Evolutionary conservation across 2,329 filamentous ascomycete genomes (phyloP).

Genomic region (Phymatotrichopsis omnivora): DNA sequence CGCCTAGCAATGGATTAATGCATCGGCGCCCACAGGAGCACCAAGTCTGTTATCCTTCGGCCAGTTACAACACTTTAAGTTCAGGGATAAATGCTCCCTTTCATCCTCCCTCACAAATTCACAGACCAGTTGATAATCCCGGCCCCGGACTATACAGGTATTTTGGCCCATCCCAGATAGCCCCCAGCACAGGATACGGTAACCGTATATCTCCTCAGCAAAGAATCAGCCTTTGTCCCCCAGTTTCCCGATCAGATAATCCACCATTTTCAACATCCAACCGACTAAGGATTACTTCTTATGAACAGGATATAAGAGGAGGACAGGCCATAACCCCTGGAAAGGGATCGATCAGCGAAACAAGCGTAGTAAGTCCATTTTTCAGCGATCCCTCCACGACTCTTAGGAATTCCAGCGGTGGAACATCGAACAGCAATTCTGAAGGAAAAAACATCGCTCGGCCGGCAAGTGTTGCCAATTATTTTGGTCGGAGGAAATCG

Average conservation of each 20-base stretch:
- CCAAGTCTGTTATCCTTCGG: too few species aligned
- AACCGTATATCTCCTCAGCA: constrained; percentile 1
- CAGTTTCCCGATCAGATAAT: constrained; percentile 3
- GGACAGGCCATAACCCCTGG: constrained; percentile 1
- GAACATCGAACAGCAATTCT: too few species aligned
- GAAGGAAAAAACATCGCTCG: too few species aligned
- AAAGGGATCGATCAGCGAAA: background rate
- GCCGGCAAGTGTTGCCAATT: constrained; percentile 16
- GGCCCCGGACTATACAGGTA: too few species aligned
- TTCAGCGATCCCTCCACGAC: constrained; percentile 4
- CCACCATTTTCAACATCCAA: constrained; percentile 1
- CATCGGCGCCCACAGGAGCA: too few species aligned
- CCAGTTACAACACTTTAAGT: too few species aligned
- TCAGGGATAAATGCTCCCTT: too few species aligned
- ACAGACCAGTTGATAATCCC: too few species aligned
- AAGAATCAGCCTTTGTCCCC: background rate
- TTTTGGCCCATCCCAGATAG: too few species aligned
- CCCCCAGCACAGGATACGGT: constrained; percentile 7
- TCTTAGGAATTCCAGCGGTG: background rate
- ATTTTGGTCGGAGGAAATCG: constrained; percentile 2
- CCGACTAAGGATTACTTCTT: background rate
- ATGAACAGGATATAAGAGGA: constrained; percentile 4
- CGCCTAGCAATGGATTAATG: too few species aligned
- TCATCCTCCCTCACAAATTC: too few species aligned
- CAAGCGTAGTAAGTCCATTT: constrained; percentile 15